Conservation (phyloP, 2,329 filamentous ascomycete species). For the Ophiostoma ips region DNA sequence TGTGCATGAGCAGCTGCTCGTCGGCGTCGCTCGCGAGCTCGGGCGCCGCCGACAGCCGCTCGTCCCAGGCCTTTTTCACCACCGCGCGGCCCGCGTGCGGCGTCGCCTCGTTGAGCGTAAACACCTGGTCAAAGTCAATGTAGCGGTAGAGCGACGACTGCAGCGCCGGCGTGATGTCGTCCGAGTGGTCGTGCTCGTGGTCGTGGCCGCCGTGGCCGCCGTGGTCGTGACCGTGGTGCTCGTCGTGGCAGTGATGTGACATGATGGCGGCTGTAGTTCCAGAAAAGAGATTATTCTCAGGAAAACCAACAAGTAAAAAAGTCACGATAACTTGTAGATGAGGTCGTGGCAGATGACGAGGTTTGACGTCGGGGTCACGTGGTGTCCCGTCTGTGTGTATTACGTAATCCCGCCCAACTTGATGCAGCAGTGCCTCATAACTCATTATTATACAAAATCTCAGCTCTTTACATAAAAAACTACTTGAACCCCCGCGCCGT, state of each 20-base stretch:
- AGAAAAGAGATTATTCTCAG: too few relatives aligned
- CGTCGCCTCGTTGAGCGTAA: slow-evolving; percentile 67
- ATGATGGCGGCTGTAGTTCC: neutral
- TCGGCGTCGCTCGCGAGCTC: slow-evolving; percentile 78
- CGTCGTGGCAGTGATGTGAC: slow-evolving; percentile 21
- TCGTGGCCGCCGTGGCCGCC: slow-evolving; percentile 20
- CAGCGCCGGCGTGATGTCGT: slow-evolving; percentile 83
- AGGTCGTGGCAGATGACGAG: too few relatives aligned
- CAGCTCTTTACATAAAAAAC: too few relatives aligned
- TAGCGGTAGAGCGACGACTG: slow-evolving; percentile 86
- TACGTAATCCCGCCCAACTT: too few relatives aligned
- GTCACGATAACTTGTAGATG: too few relatives aligned
- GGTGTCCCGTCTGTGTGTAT: too few relatives aligned
- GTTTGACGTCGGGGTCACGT: too few relatives aligned
- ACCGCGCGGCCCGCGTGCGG: slow-evolving; percentile 57
- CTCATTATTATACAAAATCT: too few relatives aligned
- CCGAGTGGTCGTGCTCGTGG: slow-evolving; percentile 67
- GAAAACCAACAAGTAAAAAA: too few relatives aligned
- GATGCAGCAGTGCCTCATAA: too few relatives aligned
- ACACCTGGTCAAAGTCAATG: slow-evolving; percentile 76
- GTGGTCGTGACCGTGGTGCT: slow-evolving; percentile 15
- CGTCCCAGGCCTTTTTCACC: slow-evolving; percentile 81
- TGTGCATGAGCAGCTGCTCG: slow-evolving; percentile 82
- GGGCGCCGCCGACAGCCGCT: slow-evolving; percentile 56
- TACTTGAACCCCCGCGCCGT: slow-evolving; percentile 28